Percentiles rank a stretch among this genome's conserved stretches.
These are phyloP conservation scores for Penicillium sp. DNA, from an alignment of 2,329 filamentous ascomycete species.

Conservation along the genomic window DNA sequence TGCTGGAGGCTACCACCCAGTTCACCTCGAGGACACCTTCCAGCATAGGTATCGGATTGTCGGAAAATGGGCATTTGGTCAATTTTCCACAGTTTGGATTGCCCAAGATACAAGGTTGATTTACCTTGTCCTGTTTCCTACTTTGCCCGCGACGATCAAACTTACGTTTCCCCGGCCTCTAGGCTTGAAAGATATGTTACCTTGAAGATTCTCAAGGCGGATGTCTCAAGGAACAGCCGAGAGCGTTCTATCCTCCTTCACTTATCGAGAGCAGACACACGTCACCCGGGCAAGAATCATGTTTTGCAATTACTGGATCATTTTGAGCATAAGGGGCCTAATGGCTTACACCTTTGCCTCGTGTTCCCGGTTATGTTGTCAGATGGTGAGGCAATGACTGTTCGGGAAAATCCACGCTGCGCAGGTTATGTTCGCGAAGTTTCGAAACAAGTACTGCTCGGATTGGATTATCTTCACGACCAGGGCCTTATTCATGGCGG, in stretches of 20 bases:
- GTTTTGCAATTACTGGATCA: slow-evolving; percentile 24
- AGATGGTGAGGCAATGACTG: slow-evolving; percentile 21
- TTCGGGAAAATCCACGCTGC: slow-evolving; percentile 11
- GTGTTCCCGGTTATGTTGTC: slow-evolving; percentile 27
- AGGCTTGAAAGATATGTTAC: slow-evolving; percentile 20
- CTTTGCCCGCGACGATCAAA: slow-evolving; percentile 4
- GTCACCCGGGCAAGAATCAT: slow-evolving; percentile 20
- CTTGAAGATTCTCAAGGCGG: slow-evolving; percentile 28
- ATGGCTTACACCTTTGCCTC: slow-evolving; percentile 25
- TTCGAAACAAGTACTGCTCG: slow-evolving; percentile 11
- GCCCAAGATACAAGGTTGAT: slow-evolving; percentile 17
- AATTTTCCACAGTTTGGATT: slow-evolving; percentile 29
- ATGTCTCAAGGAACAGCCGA: slow-evolving; percentile 17
- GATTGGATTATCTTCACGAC: slow-evolving; percentile 7
- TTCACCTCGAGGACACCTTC: slow-evolving; percentile 25
- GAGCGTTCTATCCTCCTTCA: slow-evolving; percentile 22
- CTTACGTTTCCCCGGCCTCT: slow-evolving; percentile 4
- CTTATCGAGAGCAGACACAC: slow-evolving; percentile 7
- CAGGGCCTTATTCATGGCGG: slow-evolving; percentile 7
- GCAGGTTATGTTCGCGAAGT: slow-evolving; percentile 8
- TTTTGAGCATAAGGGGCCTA: slow-evolving; percentile 25
- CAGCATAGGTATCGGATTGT: slow-evolving; percentile 18
- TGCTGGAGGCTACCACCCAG: slow-evolving; percentile 26
- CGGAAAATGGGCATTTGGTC: slow-evolving; percentile 10
- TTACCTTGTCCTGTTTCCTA: neutral